Evolutionary conservation across 495 filamentous ascomycete genomes (phyloP).

Genomic region (Aspergillus funiculosus): DNA sequence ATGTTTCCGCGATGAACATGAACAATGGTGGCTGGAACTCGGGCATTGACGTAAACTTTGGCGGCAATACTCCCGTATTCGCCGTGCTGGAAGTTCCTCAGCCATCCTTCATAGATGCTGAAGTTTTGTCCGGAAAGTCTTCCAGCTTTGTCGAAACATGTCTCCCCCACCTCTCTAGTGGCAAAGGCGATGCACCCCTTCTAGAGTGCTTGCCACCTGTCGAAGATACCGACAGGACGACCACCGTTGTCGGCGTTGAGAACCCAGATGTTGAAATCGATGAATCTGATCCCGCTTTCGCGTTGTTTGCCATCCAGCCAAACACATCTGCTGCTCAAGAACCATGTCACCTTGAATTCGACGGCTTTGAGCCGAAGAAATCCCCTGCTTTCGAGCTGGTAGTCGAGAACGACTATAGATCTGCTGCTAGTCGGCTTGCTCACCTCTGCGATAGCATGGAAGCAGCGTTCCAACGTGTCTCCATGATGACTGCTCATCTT

Average conservation of each 20-base stretch:
- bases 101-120: constrained; percentile 57
- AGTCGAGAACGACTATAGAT: constrained; percentile 39
- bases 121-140: constrained; percentile 61
- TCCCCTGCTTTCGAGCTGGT: constrained; percentile 53
- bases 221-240: constrained; percentile 25
- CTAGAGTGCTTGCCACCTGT: constrained; percentile 40
- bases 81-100: constrained; percentile 71
- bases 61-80: constrained; percentile 72
- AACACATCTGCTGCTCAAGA: constrained; percentile 14
- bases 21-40: constrained; percentile 49
- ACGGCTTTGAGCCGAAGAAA: constrained; percentile 54
- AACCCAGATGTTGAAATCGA: constrained; percentile 51
- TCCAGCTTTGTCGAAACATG: constrained; percentile 34
- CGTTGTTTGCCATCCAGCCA: constrained; percentile 50
- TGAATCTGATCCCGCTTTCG: constrained; percentile 54
- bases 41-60: constrained; percentile 50
- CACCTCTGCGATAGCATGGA: constrained; percentile 47
- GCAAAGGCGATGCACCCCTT: constrained; percentile 48
- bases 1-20: constrained; percentile 57
- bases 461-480: constrained; percentile 45
- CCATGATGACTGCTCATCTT: constrained; percentile 41
- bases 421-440: constrained; percentile 36
- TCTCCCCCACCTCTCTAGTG: constrained; percentile 25
- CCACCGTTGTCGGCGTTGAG: constrained; percentile 28
- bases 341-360: constrained; percentile 41